These are phyloP conservation scores for Neonectria coccinea DNA, from an alignment of 2,329 filamentous ascomycete species.

Conservation along the genomic window DNA sequence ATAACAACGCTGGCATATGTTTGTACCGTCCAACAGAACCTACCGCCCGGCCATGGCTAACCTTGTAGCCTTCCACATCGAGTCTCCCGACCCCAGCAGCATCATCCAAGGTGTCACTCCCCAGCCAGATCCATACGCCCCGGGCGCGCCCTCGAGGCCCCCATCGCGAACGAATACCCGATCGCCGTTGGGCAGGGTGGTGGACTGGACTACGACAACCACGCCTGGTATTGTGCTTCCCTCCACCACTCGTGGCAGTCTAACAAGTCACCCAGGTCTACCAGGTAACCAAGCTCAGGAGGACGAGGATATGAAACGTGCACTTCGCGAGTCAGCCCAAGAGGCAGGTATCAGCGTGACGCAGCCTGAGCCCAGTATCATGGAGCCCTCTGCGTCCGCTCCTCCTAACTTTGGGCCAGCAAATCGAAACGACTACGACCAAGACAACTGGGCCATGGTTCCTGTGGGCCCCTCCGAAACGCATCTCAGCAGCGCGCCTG, in stretches of 20 bases:
- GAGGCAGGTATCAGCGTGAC: conserved; percentile 60
- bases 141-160: conserved; percentile 68
- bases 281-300: conserved; percentile 57
- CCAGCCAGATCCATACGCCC: conserved; percentile 54
- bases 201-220: conserved; percentile 60
- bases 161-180: conserved; percentile 69
- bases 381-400: conserved; percentile 52
- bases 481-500: conserved; percentile 33
- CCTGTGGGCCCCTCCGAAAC: conserved; percentile 50
- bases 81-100: conserved; percentile 60
- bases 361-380: conserved; percentile 64
- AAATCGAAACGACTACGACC: conserved; percentile 66
- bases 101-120: conserved; percentile 59
- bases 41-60: conserved; percentile 38
- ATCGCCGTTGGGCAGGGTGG: conserved; percentile 66
- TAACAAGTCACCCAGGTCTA: conserved; percentile 50
- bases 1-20: conserved; percentile 60
- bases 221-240: conserved; percentile 54
- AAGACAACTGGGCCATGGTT: conserved; percentile 70
- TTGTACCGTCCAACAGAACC: conserved; percentile 34
- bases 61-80: conserved; percentile 65
- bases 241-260: conserved; percentile 36
- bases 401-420: conserved; percentile 71
- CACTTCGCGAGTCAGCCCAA: conserved; percentile 66
- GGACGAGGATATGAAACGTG: conserved; percentile 68